Base-by-base conservation (phyloP, 192 early-diverging fungal genomes). In the Coemansia furcata region DNA sequence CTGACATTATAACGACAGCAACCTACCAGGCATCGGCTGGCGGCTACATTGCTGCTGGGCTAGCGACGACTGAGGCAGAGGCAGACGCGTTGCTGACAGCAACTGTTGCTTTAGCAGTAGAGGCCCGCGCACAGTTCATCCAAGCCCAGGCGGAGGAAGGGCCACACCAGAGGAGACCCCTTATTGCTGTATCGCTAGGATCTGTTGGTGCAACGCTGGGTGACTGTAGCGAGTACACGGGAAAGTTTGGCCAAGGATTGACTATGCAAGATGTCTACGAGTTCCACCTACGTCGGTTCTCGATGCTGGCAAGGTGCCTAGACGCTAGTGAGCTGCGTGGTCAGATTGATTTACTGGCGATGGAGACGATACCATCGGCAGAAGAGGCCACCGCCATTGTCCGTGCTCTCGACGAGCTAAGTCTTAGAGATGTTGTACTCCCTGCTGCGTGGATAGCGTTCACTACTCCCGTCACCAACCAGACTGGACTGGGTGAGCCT, bases 331-430 rank as follows among this genome's bases (percentile, higher is more conserved):
- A 37, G 60, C 78, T 83, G 14, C 42, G 46, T 23, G 61, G 63
- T 8, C 69, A 72, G 40, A 63, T 86, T 37, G 90, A 92, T 67
- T 65, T 92, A 1, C 63, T 92, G 32, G 76, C 87, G 6, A 85
- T 92, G 60, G 91, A 92, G 67, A 92, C 91, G 0, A 81, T 92
- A 7, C 91, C 91, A 17, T 86, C 81, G 19, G 65, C 80, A 11
- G 63, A 66, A 10, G 91, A 92, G 66, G 83, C 83, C 10, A 30
- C 60, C 8, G 84, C 85, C 0, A 85, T 92, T 40, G 71, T 81
- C 9, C 14, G 67, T 43, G 64, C 85, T n/a, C 52, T 89, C 5
- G 38, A 32, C 2, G 33, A 66, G 6, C 59, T 71, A 14, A 19
- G 60, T 1, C 50, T 72, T 19, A 26, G 46, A n/a, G 65, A 66